phyloP scores from a whole-genome alignment of 108 stramenopile genomes.

The Chaetoceros muelleri region DNA sequence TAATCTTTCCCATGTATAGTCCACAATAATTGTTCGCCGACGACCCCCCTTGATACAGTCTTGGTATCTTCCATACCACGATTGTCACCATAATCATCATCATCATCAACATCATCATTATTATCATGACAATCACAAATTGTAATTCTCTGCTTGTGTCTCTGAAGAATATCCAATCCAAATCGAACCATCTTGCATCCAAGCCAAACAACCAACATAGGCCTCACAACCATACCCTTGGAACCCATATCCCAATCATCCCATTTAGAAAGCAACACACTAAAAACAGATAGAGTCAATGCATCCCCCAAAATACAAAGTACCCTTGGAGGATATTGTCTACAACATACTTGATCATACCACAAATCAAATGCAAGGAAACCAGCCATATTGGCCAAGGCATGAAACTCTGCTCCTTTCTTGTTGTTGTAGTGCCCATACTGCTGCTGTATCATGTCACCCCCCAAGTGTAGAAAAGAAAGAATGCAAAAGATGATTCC shows the following conservation, averaged over 20 bases:
- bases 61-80: too few relatives aligned
- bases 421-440: too few relatives aligned
- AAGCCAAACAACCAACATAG: constrained; percentile 1
- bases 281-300: constrained; percentile 4
- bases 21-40: constrained; percentile 20
- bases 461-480: too few relatives aligned
- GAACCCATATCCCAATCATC: not conserved
- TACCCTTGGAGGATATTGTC: not conserved
- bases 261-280: constrained; percentile 2
- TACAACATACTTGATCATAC: not conserved
- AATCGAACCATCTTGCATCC: constrained; percentile 7
- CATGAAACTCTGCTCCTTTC: constrained; percentile 5
- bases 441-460: too few relatives aligned
- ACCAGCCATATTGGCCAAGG: constrained; percentile 5
- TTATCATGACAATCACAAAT: not conserved
- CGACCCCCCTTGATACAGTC: too few relatives aligned
- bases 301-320: constrained; percentile 12
- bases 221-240: not conserved
- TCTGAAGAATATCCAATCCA: not conserved
- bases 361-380: constrained; percentile 16
- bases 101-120: too few relatives aligned
- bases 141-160: not conserved
- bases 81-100: constrained; percentile 3
- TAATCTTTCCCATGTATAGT: constrained; percentile 39
- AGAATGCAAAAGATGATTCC: too few relatives aligned